Evolutionary conservation across 495 filamentous ascomycete species (phyloP).

Genomic region (Xylaria intraflava): DNA sequence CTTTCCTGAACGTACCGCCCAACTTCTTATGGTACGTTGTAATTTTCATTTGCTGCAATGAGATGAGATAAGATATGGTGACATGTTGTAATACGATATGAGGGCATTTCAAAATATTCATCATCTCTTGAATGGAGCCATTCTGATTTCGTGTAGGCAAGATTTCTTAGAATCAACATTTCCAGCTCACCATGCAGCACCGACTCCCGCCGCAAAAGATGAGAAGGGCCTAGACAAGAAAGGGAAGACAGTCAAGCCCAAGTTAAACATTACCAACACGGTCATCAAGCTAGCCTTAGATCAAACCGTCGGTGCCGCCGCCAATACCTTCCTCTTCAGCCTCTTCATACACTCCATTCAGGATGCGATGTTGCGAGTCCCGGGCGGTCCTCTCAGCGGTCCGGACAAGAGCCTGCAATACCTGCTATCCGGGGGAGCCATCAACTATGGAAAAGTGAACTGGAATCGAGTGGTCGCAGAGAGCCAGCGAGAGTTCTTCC

Average conservation of each 20-base stretch:
- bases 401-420: constrained; percentile 17
- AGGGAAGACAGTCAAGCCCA: constrained; percentile 38
- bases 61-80: background rate
- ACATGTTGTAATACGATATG: background rate
- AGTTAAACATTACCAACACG: constrained; percentile 64
- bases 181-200: constrained; percentile 34
- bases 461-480: constrained; percentile 27
- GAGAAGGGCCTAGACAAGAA: constrained; percentile 36
- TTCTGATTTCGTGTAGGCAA: constrained; percentile 32
- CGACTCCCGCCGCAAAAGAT: constrained; percentile 32
- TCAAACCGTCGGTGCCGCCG: constrained; percentile 64
- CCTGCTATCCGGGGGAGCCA: constrained; percentile 17
- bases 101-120: background rate
- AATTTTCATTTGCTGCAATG: background rate
- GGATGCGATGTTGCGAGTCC: constrained; percentile 28
- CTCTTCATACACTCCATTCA: constrained; percentile 37
- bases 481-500: constrained; percentile 54
- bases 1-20: constrained; percentile 67
- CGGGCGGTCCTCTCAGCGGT: constrained; percentile 16
- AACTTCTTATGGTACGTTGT: constrained; percentile 78
- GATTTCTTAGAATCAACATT: constrained; percentile 46
- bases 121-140: background rate
- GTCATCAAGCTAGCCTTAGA: constrained; percentile 75
- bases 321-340: constrained; percentile 74
- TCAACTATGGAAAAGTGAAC: constrained; percentile 28